Base-by-base conservation (phyloP, 1,284 basidiomycete genomes). In the Somion occarium region DNA sequence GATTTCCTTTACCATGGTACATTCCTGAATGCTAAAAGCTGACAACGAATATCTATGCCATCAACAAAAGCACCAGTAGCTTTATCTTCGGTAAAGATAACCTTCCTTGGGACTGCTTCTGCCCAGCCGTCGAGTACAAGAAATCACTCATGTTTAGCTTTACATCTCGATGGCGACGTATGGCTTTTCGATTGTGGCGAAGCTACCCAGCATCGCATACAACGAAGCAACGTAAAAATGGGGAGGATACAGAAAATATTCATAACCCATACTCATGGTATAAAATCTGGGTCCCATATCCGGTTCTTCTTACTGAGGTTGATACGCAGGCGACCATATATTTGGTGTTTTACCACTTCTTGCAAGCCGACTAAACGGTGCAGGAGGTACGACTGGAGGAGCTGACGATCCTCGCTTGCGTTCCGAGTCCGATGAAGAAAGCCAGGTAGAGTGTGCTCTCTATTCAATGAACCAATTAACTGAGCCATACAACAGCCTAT, bases 141-240 rank as follows among this genome's bases (percentile, higher is more conserved):
- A 47, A 88, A 85, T 59, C 88, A 89, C 60, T 89, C 87, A 30
- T 71, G 86, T 5, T 73, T 84, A 5, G 82, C 86, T 1, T 59
- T 90, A 11, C 76, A 80, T 18, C 69, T 89, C 3, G 75, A 75
- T 22, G 73, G 79, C 22, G 80, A 86, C 70, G 79, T 86, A 47
- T 89, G 88, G 88, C 64, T 97, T 9, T 92, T 96, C 61, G 94
- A 97, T 64, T 93, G 91, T 58, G 93, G 93, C 18, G 93, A 96
- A 66, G 91, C 85, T 3, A 95, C 93, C 1, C 90, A 94, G 59
- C 80, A 86, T 62, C 88, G 88, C 57, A 64, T 97, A 56, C 80
- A 89, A 71, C 78, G 82, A 72, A 80, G 82, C 64, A 53, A 56
- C 1, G 73, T 88, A n/a, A 86, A 88, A 61, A 86, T 88, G 76